Base-by-base conservation (phyloP, 2,329 filamentous ascomycete genomes). In the Colletotrichum musicola region DNA sequence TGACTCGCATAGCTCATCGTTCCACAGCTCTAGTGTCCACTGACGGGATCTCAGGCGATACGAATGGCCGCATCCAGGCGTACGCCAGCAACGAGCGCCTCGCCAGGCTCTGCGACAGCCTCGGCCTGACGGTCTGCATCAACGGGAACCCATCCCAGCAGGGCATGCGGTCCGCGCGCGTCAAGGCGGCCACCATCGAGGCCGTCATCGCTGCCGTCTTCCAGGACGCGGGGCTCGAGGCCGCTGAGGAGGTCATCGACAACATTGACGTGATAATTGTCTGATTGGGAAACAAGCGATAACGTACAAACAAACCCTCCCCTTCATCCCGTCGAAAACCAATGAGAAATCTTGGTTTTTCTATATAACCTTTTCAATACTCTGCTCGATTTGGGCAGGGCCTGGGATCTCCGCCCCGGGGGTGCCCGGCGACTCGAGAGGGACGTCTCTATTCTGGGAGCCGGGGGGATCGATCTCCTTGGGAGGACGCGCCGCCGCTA, bases 111-210 rank as follows among this genome's bases (percentile, higher is more conserved):
- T 61, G 56, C 3, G 55, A 60, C 7, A 6, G 4, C 4, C 12
- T 47, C 4, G 55, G 38, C 3, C 18, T 65, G 30, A 47, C 49
- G 1, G 9, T 10, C 3, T 65, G 55, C 47, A 53, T 65, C 56
- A 47, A 25, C 12, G n/a, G 18, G 3, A 60, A 65, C 6, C 25
- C 47, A 1, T 38, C 55, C 4, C 62, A 61, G 20, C 30, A 51
- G 40, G 47, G 12, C 3, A 10, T 27, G 4, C 4, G 25, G 3
- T 60, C 40, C 18, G 12, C n/a, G 12, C 20, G 27, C 6, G 54
- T 46, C 16, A 65, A 65, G 40, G n/a, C 49, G 1, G 47, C 18
- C 40, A 55, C 49, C 14, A 7, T 65, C 14, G 40, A 61, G 49
- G 63, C 57, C 4, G 30, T 65, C 0, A 49, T 62, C 1, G 63